Base-by-base conservation (phyloP, 805 yeast genomes). In the Candida argentea region DNA sequence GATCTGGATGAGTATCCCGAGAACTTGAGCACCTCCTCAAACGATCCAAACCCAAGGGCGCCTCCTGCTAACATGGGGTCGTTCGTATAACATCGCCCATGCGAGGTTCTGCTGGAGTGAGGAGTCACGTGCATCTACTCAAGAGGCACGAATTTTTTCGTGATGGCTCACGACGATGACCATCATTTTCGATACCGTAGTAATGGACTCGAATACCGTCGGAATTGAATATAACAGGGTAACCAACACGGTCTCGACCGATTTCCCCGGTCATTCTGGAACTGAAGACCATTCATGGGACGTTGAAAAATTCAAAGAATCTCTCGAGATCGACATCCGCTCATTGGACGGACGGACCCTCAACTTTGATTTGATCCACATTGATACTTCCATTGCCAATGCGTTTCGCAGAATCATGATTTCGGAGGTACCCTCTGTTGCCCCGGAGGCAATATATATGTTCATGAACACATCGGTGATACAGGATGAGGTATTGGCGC, bases 401-500 rank as follows among this genome's bases (percentile, higher is more conserved):
- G 96, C 98, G 0, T 86, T 89, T 58, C 78, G 98, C 50, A 79
- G 98, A 48, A 82, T 91, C 44, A 87, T 91, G 97, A 76, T 91
- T 31, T 73, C 96, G 1, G 98, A 91, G 52, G 94, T 91, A 22
- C 98, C 98, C 13, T 72, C 91, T 2, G 93, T 89, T 26, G 97
- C 98, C 10, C 81, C 95, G 14, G 98, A 91, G 55, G 74, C 83
- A 37, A 85, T 91, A 11, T 86, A 78, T 50, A 70, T 91, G 34
- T 81, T 81, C 62, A 89, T 85, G 67, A 91, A 91, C 57, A 91
- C 98, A 2, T 84, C 95, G 1, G 95, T 91, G 27, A 84, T 91
- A 38, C 96, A 87, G 55, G 98, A 91, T 54, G 98, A 91, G 61
- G 95, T 91, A 12, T 69, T 91, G 39, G 89, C 98, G 4, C 95